phyloP scores from a whole-genome alignment of 345 rosid genomes.

The Corymbia maculata region DNA sequence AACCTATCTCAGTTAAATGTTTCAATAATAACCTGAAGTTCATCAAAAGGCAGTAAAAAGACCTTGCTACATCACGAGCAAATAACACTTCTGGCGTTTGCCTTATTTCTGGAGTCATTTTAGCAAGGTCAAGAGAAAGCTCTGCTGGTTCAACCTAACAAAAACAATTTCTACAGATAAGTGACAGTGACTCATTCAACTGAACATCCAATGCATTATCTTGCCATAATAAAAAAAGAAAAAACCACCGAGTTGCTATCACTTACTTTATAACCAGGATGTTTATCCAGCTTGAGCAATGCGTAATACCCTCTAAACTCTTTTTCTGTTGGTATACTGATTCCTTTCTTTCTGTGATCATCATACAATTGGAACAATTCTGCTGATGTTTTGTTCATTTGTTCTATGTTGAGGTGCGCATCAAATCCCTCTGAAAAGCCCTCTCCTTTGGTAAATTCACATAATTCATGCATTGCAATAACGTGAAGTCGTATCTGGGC shows the following conservation, averaged over 20 bases:
- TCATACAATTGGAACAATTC: conserved; percentile 97
- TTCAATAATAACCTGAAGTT: background rate
- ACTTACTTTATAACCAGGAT: conserved; percentile 96
- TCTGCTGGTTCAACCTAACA: conserved; percentile 96
- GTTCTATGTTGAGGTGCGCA: conserved; percentile 96
- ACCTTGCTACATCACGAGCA: conserved; percentile 96
- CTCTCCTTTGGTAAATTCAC: conserved; percentile 93
- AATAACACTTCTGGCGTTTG: conserved; percentile 85
- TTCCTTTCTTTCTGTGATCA: conserved; percentile 92
- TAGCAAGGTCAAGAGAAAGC: conserved; percentile 94
- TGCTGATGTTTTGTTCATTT: conserved; percentile 98
- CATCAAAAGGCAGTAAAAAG: background rate
- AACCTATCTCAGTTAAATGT: background rate
- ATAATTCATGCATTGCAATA: conserved; percentile 91
- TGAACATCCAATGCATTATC: background rate
- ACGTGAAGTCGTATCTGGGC: conserved; percentile 94
- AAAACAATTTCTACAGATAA: background rate
- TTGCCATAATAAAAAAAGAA: background rate
- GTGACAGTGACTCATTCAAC: background rate
- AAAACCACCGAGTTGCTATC: background rate
- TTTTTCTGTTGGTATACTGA: conserved; percentile 58
- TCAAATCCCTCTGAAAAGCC: conserved; percentile 98
- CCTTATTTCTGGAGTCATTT: conserved; percentile 95
- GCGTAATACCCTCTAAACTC: conserved; percentile 99
- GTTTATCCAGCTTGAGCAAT: conserved; percentile 97